Base-by-base conservation (phyloP, 2,329 filamentous ascomycete genomes). In the Aureobasidium sp. region DNA sequence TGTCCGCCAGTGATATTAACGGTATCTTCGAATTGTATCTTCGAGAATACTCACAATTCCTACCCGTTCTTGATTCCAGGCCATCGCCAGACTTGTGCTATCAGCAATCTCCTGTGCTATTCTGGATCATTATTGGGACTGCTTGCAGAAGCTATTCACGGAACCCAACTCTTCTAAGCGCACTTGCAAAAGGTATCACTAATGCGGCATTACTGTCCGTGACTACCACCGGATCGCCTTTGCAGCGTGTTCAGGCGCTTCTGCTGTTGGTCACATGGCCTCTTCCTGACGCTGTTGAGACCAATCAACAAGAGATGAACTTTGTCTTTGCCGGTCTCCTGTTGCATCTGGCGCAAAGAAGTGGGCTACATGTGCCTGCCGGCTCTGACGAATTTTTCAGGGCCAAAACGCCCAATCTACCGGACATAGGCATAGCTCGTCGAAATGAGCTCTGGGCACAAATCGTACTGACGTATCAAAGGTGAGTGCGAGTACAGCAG, bases 301-400 rank as follows among this genome's bases (percentile, higher is more conserved):
- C 41, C 15, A 57, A 57, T 17, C 53, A 57, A 25, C 53, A 57
- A 47, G 53, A 57, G 31, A 22, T 29, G 29, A 57, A 36, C 29
- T 57, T 20, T 47, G 53, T 57, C 7, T 37, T 57, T 20, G 53
- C 53, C 27, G 53, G 53, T 36, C 27, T 57, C 1, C 6, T 57
- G 15, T 22, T 57, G 20, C 39, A 45, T n/a, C 29, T 57, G 12
- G 53, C 53, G 42, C 53, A 45, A 36, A 45, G 53, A 27, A 42
- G 41, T 37, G 53, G 53, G 14, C 31, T 57, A 47, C 53, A 57
- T 47, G 53, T 57, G 9, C 53, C 53, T 6, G 29, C 41, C 12
- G 53, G 53, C 14, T 57, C 53, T 41, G 53, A 57, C 11, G 53
- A 57, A 20, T 57, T 57, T 31, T 57, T 57, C 41, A 45, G 53